Evolutionary conservation across 805 yeast genomes (phyloP).

Genomic region (Starmera amethionina): DNA sequence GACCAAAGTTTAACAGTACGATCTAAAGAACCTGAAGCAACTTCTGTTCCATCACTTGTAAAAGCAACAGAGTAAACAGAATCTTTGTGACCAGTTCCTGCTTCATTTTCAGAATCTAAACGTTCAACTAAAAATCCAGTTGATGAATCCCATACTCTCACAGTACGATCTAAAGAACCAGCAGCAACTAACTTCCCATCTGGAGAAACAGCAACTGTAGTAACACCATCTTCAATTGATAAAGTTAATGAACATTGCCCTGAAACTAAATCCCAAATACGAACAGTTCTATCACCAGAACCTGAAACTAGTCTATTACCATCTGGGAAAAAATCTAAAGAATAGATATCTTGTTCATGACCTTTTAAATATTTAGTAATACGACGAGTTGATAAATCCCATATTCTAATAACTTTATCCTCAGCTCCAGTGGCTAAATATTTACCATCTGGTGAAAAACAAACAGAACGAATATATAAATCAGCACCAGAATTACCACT

Average conservation of each 20-base stretch:
- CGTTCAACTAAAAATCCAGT: conserved; percentile 89
- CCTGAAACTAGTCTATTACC: conserved; percentile 93
- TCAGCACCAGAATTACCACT: conserved; percentile 48
- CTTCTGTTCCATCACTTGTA: conserved; percentile 83
- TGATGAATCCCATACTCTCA: conserved; percentile 92
- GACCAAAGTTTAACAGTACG: conserved; percentile 96
- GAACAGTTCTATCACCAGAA: conserved; percentile 91
- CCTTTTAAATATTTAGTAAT: conserved; percentile 83
- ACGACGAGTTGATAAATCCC: conserved; percentile 85
- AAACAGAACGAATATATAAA: conserved; percentile 87
- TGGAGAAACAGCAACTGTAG: conserved; percentile 95
- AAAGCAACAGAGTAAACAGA: conserved; percentile 93
- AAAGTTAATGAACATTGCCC: conserved; percentile 85
- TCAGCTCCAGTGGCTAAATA: conserved; percentile 91
- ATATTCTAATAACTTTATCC: conserved; percentile 83
- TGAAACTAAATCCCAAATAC: conserved; percentile 90
- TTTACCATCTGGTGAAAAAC: conserved; percentile 93
- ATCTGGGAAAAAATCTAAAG: conserved; percentile 88
- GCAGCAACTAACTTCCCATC: conserved; percentile 93
- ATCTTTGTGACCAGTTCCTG: conserved; percentile 91
- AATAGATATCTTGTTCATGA: conserved; percentile 96
- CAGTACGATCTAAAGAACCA: conserved; percentile 91
- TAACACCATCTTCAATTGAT: conserved; percentile 94
- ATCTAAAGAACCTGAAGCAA: conserved; percentile 91
- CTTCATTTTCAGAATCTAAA: conserved; percentile 79